These are phyloP conservation scores for Aureococcus anophagefferens DNA, from an alignment of 108 stramenopile genomes.

Conservation along the genomic window DNA sequence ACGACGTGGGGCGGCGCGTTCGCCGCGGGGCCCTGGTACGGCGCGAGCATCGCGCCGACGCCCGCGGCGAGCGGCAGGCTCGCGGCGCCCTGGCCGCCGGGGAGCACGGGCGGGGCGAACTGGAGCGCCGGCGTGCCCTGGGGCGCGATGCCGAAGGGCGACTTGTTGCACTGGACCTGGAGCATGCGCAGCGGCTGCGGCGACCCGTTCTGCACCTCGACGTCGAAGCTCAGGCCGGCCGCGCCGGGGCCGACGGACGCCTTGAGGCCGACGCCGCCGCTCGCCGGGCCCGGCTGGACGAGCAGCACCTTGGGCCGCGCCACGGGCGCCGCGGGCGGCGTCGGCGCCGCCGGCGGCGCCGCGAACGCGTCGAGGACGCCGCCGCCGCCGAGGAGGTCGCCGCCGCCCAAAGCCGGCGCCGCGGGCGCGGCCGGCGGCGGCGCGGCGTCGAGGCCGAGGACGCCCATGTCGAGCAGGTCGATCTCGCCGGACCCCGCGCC, in stretches of 20 bases:
- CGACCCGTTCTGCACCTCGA: slow-evolving; percentile 67
- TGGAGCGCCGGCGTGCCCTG: slow-evolving; percentile 49
- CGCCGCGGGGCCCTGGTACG: slow-evolving; percentile 32
- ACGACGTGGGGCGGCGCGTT: slow-evolving; percentile 61
- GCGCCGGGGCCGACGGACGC: neutral
- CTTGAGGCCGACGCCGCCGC: neutral
- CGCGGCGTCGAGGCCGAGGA: slow-evolving; percentile 1
- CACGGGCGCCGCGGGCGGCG: slow-evolving; percentile 34
- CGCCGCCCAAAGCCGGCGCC: slow-evolving; percentile 6
- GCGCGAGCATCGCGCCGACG: slow-evolving; percentile 67
- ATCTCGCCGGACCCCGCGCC: slow-evolving; percentile 12
- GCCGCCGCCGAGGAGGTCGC: slow-evolving; percentile 29
- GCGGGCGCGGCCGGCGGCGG: slow-evolving; percentile 5
- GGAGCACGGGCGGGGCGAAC: slow-evolving; percentile 59
- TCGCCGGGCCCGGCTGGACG: neutral
- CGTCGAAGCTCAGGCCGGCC: slow-evolving; percentile 42
- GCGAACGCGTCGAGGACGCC: no score
- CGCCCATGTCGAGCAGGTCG: slow-evolving; percentile 76
- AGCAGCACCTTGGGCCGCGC: neutral
- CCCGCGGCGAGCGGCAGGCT: slow-evolving; percentile 51
- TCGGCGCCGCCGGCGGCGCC: slow-evolving; percentile 26
- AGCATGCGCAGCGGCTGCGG: slow-evolving; percentile 59
- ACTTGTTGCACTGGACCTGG: slow-evolving; percentile 95
- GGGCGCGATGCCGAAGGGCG: slow-evolving; percentile 87
- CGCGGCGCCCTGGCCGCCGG: slow-evolving; percentile 45